Conservation (phyloP, 164 flowering plant genomes). For the Umbilicus rupestris region DNA sequence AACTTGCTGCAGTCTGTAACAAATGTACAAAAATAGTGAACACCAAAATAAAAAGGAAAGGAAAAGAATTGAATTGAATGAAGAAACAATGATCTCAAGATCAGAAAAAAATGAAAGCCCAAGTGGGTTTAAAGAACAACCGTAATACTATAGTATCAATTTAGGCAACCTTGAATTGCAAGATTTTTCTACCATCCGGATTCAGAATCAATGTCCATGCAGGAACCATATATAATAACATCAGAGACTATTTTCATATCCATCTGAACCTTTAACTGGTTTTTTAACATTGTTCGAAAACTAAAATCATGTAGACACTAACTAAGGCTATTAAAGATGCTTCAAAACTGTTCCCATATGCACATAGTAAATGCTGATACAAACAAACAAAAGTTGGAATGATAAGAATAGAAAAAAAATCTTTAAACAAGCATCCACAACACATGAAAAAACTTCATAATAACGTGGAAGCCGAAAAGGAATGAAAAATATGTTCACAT, state of each 20-base stretch:
- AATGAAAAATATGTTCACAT: background rate
- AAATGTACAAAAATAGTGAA: background rate
- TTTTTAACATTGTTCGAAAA: background rate
- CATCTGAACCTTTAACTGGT: background rate
- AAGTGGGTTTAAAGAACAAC: background rate
- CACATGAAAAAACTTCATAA: background rate
- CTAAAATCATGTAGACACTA: background rate
- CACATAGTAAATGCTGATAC: background rate
- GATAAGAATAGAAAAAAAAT: background rate
- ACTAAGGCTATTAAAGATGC: background rate
- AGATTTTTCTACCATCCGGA: background rate
- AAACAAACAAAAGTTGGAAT: background rate
- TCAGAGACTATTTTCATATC: background rate
- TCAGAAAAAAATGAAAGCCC: background rate
- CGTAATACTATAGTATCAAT: background rate
- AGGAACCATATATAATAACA: background rate
- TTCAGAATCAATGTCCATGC: background rate
- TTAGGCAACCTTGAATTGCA: background rate
- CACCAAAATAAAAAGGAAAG: background rate
- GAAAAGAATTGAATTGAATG: background rate
- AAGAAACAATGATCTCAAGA: background rate
- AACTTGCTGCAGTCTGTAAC: slow-evolving; percentile 57
- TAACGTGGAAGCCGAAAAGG: background rate
- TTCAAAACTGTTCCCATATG: background rate
- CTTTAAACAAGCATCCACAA: background rate